phyloP scores from a whole-genome alignment of 1,284 basidiomycete genomes.

The Mycena citricolor region DNA sequence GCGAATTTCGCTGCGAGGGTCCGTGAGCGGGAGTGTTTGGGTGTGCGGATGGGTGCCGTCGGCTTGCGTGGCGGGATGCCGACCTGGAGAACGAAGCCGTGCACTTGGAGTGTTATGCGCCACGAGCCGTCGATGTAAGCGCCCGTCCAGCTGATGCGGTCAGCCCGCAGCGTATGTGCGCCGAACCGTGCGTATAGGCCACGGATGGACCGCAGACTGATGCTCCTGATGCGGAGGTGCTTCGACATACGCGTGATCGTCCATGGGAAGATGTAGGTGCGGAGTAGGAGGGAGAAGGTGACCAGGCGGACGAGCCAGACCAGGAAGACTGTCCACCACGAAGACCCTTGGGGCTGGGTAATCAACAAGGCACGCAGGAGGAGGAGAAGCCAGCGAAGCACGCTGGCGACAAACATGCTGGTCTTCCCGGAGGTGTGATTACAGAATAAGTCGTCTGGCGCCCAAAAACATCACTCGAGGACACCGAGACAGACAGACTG shows the following conservation, averaged over 20 bases:
- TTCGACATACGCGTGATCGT: conserved; percentile 56
- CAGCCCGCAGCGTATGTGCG: conserved; percentile 52
- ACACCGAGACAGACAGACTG: no score
- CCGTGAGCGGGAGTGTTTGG: conserved; percentile 18
- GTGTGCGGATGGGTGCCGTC: conserved; percentile 6
- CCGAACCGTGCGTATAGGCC: conserved; percentile 67
- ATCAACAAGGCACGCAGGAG: conserved; percentile 29
- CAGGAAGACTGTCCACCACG: conserved; percentile 40
- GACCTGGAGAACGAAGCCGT: conserved; percentile 59
- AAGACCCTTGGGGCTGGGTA: conserved; percentile 32
- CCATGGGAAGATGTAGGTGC: conserved; percentile 65
- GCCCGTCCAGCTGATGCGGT: conserved; percentile 65
- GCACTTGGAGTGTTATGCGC: conserved; percentile 58
- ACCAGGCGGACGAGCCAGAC: conserved; percentile 50
- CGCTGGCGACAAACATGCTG: no score
- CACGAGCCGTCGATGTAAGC: conserved; percentile 46
- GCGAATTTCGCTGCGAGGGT: conserved; percentile 45
- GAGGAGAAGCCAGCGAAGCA: conserved; percentile 7
- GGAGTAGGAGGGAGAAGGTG: conserved; percentile 54
- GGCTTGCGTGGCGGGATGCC: conserved; percentile 31
- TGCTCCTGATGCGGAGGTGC: conserved; percentile 64
- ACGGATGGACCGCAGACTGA: conserved; percentile 73
- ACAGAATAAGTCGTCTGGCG: no score
- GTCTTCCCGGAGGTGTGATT: no score
- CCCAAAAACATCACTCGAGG: no score